phyloP scores from a whole-genome alignment of 495 filamentous ascomycete genomes.

The Clohesyomyces aquaticus region DNA sequence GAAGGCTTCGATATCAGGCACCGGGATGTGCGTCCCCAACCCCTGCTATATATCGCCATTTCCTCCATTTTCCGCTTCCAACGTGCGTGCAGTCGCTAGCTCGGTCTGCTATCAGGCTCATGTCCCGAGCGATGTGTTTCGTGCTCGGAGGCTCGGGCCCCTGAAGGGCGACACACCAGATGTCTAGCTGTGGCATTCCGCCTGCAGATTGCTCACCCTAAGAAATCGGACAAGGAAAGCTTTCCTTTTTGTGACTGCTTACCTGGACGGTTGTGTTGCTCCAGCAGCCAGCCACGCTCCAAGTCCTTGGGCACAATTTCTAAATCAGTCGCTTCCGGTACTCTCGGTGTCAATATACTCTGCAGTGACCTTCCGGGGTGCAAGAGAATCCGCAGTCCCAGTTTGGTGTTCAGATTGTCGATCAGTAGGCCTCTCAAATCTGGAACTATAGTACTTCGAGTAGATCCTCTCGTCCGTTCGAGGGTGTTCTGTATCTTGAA shows the following conservation, averaged over 20 bases:
- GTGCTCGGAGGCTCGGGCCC: too few species aligned
- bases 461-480: slow-evolving; percentile 21
- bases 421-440: slow-evolving; percentile 5
- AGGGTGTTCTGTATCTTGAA: slow-evolving; percentile 13
- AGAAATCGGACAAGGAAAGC: neutral
- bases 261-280: neutral
- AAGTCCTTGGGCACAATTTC: neutral
- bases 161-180: neutral
- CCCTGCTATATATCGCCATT: neutral
- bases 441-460: slow-evolving; percentile 26
- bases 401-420: slow-evolving; percentile 1
- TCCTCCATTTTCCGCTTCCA: slow-evolving; percentile 20
- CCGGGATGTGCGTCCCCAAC: neutral
- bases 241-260: neutral
- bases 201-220: neutral
- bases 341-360: slow-evolving; percentile 9
- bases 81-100: slow-evolving; percentile 6
- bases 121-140: neutral
- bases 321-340: slow-evolving; percentile 1
- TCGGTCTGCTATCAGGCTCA: neutral
- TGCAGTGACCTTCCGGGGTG: neutral
- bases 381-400: neutral
- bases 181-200: neutral
- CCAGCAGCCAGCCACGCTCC: neutral
- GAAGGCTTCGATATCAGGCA: slow-evolving; percentile 8